Conservation (phyloP, 257 asterid genomes). For the Solanum acaule region DNA sequence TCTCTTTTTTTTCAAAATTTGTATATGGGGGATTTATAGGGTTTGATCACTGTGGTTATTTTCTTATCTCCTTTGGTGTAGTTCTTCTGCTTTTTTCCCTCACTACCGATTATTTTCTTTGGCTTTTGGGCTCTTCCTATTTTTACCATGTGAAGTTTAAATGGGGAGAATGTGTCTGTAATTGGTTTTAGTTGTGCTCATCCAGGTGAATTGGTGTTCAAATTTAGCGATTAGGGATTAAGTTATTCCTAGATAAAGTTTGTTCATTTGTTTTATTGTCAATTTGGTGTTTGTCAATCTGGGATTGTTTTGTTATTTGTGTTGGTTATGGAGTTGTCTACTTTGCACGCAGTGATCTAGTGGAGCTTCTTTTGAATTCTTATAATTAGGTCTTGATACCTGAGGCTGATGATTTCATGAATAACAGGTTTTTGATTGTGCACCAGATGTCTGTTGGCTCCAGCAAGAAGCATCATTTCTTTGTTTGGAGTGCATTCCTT, state of each 20-base stretch:
- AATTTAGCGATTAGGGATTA: neutral
- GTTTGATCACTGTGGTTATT: neutral
- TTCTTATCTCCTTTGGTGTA: neutral
- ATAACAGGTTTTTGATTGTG: conserved; percentile 47
- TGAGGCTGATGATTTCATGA: conserved; percentile 26
- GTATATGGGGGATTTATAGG: neutral
- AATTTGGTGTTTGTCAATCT: neutral
- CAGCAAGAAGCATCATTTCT: conserved; percentile 50
- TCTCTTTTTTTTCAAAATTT: neutral
- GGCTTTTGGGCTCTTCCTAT: neutral
- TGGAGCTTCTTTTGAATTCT: neutral
- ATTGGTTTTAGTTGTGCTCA: neutral
- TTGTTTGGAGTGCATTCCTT: conserved; percentile 56
- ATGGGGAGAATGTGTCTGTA: neutral
- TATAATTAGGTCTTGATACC: neutral
- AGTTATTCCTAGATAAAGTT: neutral
- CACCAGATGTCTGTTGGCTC: conserved; percentile 95
- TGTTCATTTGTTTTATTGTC: neutral
- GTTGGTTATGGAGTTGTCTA: neutral
- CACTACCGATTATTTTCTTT: neutral
- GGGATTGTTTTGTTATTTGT: neutral
- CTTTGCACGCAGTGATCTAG: neutral
- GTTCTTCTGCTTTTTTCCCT: neutral
- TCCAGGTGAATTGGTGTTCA: neutral
- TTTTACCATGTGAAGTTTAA: neutral